Percentiles rank a stretch among this genome's conserved stretches.
Conservation (phyloP, 2,329 filamentous ascomycete genomes). For the Orbilia blumenaviensis region DNA sequence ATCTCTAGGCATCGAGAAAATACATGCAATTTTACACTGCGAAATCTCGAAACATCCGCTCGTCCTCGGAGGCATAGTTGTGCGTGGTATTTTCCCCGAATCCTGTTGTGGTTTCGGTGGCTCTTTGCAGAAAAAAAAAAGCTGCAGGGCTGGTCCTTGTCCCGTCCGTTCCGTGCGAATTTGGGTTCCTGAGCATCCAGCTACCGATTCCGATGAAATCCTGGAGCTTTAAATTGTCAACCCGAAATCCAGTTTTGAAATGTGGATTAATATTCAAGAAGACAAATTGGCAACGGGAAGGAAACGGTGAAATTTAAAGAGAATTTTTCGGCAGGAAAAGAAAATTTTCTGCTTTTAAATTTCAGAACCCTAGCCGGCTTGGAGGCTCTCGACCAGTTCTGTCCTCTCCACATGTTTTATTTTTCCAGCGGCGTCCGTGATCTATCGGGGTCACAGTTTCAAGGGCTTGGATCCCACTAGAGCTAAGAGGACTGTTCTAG, state of each 20-base stretch:
- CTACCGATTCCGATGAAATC: slow-evolving; percentile 22
- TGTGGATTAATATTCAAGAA: slow-evolving; percentile 9
- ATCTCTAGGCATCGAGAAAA: slow-evolving; percentile 14
- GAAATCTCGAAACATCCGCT: slow-evolving; percentile 34
- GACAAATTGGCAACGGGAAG: neutral
- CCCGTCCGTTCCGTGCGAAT: slow-evolving; percentile 39
- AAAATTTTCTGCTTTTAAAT: too few relatives aligned
- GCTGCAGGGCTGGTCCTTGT: slow-evolving; percentile 16
- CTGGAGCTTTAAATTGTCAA: slow-evolving; percentile 7
- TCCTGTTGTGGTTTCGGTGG: neutral
- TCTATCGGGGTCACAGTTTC: slow-evolving; percentile 40
- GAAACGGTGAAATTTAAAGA: slow-evolving; percentile 13
- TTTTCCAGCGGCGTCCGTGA: slow-evolving; percentile 40
- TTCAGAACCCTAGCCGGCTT: too few relatives aligned
- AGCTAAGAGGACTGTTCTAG: slow-evolving; percentile 21
- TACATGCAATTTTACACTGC: neutral
- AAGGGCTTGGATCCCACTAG: slow-evolving; percentile 34
- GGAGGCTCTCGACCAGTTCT: neutral
- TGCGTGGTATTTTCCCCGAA: slow-evolving; percentile 22
- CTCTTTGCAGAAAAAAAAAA: neutral
- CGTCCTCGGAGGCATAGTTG: slow-evolving; percentile 22
- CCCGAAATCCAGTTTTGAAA: slow-evolving; percentile 1
- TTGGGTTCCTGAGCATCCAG: slow-evolving; percentile 36
- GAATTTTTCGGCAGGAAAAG: too few relatives aligned
- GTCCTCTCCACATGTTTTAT: slow-evolving; percentile 6